Conservation (phyloP, 2,329 filamentous ascomycete genomes). For the Pseudopyricularia javanii region DNA sequence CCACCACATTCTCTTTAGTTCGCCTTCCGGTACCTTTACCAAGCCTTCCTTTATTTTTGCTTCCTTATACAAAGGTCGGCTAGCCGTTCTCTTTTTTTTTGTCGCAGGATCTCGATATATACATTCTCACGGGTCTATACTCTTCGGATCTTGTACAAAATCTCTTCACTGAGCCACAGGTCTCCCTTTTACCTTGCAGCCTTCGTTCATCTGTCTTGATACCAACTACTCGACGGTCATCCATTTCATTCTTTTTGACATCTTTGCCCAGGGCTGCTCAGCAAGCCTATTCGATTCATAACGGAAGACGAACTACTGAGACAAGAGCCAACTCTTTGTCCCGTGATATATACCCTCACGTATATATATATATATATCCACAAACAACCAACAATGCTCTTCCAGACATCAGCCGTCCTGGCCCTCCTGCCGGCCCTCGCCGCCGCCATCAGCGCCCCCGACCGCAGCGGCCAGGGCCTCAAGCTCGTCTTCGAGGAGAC, state of each 20-base stretch:
- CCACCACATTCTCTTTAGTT: neutral
- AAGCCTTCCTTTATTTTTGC: neutral
- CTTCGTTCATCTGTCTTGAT: neutral
- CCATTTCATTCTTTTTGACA: neutral
- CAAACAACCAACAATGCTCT: neutral
- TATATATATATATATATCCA: neutral
- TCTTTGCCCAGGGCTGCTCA: neutral
- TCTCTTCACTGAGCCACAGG: neutral
- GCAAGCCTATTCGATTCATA: neutral
- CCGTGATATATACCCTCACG: neutral
- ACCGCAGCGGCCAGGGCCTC: slow-evolving; percentile 26
- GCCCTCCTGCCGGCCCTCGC: slow-evolving; percentile 12
- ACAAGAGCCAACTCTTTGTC: neutral
- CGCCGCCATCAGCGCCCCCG: slow-evolving; percentile 18
- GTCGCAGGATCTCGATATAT: neutral
- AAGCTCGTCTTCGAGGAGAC: slow-evolving; percentile 30
- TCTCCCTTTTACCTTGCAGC: neutral
- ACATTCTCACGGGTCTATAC: neutral
- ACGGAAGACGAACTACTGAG: neutral
- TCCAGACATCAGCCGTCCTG: neutral
- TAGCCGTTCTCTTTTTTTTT: neutral
- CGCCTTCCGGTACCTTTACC: neutral
- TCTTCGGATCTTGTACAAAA: neutral
- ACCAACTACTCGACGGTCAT: neutral
- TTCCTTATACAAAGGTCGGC: neutral